A percentile compares a stretch with the other conserved stretches of the same genome.
Conservation (phyloP, 2,329 filamentous ascomycete species). For the Fusarium kyushuense region DNA sequence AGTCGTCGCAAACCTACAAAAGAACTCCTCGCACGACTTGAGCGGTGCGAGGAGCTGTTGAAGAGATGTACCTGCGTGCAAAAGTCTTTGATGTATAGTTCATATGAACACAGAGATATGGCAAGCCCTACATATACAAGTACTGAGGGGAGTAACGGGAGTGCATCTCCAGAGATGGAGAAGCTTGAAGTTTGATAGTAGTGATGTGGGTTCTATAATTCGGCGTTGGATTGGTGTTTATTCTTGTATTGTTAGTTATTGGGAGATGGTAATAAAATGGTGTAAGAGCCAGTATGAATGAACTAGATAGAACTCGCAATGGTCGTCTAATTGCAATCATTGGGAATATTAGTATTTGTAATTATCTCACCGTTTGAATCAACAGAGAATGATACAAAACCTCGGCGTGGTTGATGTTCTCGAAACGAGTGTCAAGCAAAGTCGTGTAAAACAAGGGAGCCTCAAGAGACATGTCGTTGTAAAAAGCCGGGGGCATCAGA, state of each 20-base stretch:
- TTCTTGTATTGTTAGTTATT: neutral
- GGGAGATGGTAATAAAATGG: neutral
- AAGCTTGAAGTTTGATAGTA: neutral
- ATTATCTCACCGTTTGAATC: neutral
- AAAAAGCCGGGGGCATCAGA: slow-evolving; percentile 36
- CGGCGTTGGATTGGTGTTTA: slow-evolving; percentile 1
- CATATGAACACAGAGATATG: slow-evolving; percentile 12
- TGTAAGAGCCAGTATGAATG: neutral
- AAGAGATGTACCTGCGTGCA: slow-evolving; percentile 38
- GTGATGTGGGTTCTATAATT: neutral
- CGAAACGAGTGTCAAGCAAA: neutral
- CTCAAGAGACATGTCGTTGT: slow-evolving; percentile 25
- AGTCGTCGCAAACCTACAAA: slow-evolving; percentile 37
- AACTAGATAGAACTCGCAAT: neutral
- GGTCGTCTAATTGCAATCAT: neutral
- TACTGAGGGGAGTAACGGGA: slow-evolving; percentile 16
- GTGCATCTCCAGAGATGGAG: slow-evolving; percentile 29
- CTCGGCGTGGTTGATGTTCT: neutral
- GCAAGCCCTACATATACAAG: slow-evolving; percentile 23
- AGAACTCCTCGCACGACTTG: slow-evolving; percentile 29
- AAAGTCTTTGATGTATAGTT: slow-evolving; percentile 28
- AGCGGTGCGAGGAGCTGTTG: slow-evolving; percentile 33
- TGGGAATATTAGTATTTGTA: neutral
- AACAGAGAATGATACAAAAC: neutral
- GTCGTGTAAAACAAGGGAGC: neutral